Conservation (phyloP, 345 rosid species). For the Microcos paniculata region DNA sequence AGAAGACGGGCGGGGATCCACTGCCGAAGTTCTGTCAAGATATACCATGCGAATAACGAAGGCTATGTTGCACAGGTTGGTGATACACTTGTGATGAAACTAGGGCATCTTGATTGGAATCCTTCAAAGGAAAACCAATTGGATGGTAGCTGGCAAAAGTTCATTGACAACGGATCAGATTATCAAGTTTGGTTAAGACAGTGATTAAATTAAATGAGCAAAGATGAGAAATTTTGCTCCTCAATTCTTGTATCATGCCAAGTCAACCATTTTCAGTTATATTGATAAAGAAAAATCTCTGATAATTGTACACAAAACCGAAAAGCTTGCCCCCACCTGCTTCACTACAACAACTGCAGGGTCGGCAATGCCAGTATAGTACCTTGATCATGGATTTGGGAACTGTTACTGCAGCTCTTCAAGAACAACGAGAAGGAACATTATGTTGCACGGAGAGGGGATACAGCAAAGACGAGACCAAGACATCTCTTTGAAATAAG, state of each 20-base stretch:
- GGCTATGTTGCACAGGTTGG: slow-evolving; percentile 44
- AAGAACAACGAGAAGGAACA: slow-evolving; percentile 29
- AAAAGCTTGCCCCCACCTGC: neutral
- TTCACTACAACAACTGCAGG: neutral
- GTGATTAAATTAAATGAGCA: neutral
- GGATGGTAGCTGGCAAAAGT: slow-evolving; percentile 48
- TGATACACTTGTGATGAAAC: slow-evolving; percentile 36
- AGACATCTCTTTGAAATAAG: slow-evolving; percentile 36
- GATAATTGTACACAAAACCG: neutral
- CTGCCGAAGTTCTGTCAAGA: slow-evolving; percentile 40
- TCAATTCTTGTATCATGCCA: neutral
- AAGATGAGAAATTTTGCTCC: neutral
- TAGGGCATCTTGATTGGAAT: slow-evolving; percentile 45
- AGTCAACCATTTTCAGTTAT: neutral
- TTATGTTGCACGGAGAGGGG: slow-evolving; percentile 27
- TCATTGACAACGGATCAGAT: slow-evolving; percentile 40
- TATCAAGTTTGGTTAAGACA: slow-evolving; percentile 42
- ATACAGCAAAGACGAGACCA: slow-evolving; percentile 28
- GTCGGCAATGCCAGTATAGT: slow-evolving; percentile 13
- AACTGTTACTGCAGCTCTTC: slow-evolving; percentile 33
- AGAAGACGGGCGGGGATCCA: slow-evolving; percentile 39
- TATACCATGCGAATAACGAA: slow-evolving; percentile 45
- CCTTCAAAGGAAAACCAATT: slow-evolving; percentile 41
- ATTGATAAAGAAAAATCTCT: neutral
- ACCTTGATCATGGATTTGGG: slow-evolving; percentile 29